phyloP scores from a whole-genome alignment of 1,284 basidiomycete genomes.

The Tylopilus orsonianus region DNA sequence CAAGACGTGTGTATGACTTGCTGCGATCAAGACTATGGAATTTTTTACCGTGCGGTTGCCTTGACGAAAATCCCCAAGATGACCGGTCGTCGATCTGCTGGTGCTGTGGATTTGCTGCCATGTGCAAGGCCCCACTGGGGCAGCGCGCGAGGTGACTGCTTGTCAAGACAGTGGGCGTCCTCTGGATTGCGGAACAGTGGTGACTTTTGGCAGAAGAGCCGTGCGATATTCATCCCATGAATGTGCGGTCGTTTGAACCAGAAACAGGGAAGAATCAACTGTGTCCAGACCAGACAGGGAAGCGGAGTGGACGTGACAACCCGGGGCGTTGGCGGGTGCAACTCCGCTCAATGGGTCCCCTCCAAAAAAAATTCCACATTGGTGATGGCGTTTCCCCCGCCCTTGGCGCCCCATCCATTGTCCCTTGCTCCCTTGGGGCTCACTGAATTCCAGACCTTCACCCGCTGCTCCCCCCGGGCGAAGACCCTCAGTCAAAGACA shows the following conservation, averaged over 20 bases:
- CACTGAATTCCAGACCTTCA: background rate
- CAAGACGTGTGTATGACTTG: constrained; percentile 23
- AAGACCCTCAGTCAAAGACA: background rate
- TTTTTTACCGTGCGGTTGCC: constrained; percentile 28
- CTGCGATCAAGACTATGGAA: constrained; percentile 24
- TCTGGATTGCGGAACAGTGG: background rate
- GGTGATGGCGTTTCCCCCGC: background rate
- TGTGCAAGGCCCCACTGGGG: constrained; percentile 1
- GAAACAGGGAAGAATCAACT: background rate
- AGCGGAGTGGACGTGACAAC: background rate
- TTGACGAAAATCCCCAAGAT: constrained; percentile 15
- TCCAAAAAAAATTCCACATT: constrained; percentile 15
- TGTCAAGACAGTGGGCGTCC: constrained; percentile 14
- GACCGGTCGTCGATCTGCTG: constrained; percentile 3
- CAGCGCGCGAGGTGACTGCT: constrained; percentile 1
- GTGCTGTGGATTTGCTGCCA: constrained; percentile 8
- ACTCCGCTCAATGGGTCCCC: constrained; percentile 21
- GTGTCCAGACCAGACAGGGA: background rate
- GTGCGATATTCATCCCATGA: constrained; percentile 1
- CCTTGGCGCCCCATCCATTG: too few relatives aligned
- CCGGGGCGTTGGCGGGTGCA: constrained; percentile 6
- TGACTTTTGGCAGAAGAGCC: constrained; percentile 3
- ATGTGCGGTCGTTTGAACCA: background rate
- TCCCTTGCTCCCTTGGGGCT: background rate
- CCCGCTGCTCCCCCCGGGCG: too few relatives aligned